Base-by-base conservation (phyloP, 495 filamentous ascomycete genomes). In the Hypoxylon perforatum region DNA sequence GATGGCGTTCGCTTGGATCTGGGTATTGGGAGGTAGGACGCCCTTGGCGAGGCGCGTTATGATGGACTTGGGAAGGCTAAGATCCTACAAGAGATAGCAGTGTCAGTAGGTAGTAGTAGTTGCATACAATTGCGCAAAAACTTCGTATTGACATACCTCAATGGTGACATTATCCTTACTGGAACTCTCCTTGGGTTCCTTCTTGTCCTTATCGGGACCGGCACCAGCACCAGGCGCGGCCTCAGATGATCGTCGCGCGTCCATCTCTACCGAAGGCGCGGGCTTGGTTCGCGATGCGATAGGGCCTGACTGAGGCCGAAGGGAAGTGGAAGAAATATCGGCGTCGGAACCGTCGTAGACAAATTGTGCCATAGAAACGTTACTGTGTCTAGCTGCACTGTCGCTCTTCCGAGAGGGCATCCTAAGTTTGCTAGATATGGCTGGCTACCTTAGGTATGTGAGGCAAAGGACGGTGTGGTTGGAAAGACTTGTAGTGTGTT, bases 1-100 rank as follows among this genome's bases (percentile, higher is more conserved):
- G 36, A 97, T 85, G 3, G 95, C 95, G 77, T 97, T 94, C 63
- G 93, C 96, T 69, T 96, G 92, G 51, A 99, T 92, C 63, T 92
- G 91, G 1, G 95, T 97, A 73, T 97, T 97, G 5, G 94, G 86
- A 0, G 95, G 95, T n/a, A 99, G 85, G n/a, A 97, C 93, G 57
- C 92, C 90, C 83, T 98, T 98, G 2, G 94, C 95, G 5, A 99
- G 87, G 19, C 95, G 88, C 46, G 92, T 91, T 39, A 97, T 92
- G 75, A 97, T 91, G n/a, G 93, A 93, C 74, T 93, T 94, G 1
- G 95, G 95, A 17, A 99, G 88, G 38, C 86, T 91, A 57, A 96
- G 89, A 74, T 99, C 95, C 94, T 97, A 63, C 19, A 56, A n/a
- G 21, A 22, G 47, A 33, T 44, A 10, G 15, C 0, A 41, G 17